Conservation (phyloP, 164 flowering plant genomes). For the Chimonanthus praecox region DNA sequence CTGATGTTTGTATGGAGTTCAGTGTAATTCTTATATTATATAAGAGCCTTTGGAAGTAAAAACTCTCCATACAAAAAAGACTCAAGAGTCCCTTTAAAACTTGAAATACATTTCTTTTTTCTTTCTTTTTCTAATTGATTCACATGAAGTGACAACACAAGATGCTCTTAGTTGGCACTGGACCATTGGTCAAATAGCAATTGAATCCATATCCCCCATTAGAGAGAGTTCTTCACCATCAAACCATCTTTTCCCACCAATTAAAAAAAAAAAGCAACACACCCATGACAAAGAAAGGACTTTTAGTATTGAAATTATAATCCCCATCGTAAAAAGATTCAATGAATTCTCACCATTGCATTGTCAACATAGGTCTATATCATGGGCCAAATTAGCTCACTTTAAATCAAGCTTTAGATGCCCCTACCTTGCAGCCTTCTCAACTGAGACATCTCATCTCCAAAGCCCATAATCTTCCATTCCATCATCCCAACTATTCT, state of each 20-base stretch:
- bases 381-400: not conserved
- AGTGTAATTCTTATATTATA: too few relatives aligned
- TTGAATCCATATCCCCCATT: not conserved
- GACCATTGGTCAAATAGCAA: conserved; percentile 9
- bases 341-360: not conserved
- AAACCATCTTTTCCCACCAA: not conserved
- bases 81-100: too few relatives aligned
- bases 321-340: not conserved
- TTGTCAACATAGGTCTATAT: not conserved
- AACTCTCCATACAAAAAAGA: too few relatives aligned
- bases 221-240: not conserved
- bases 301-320: not conserved
- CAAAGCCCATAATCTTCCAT: conserved; percentile 41
- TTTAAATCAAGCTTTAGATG: conserved; percentile 1
- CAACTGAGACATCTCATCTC: conserved; percentile 42
- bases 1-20: too few relatives aligned
- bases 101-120: not conserved
- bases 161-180: conserved; percentile 4
- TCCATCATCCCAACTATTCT: conserved; percentile 32
- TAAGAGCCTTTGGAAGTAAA: too few relatives aligned
- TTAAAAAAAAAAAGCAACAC: not conserved
- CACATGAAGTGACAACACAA: conserved; percentile 8
- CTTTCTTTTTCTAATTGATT: not conserved
- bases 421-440: conserved; percentile 17
- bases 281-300: not conserved